Base-by-base conservation (phyloP, 208 protist genomes). In the Angomonas ambiguus region DNA sequence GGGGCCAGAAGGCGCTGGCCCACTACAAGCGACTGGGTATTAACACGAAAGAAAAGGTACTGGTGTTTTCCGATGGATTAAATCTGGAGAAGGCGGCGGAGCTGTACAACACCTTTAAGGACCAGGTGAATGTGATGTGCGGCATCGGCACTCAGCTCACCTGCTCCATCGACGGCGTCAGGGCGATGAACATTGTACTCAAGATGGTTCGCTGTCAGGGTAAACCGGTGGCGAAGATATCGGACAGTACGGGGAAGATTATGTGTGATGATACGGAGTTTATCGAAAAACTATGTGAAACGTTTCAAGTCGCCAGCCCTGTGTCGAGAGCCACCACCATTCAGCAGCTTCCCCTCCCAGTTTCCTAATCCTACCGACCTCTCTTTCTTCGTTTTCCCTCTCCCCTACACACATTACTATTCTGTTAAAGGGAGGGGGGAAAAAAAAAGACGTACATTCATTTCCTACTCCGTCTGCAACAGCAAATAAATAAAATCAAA, bases 201-300 rank as follows among this genome's bases (percentile, higher is more conserved):
- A 95, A 95, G 73, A 95, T 95, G 89, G 83, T 90, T 45, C 78
- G 82, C 51, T 95, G 86, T 74, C 82, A 95, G 69, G 86, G 86
- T 27, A 80, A 72, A 48, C 89, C 89, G 1, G 89, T 95, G 16
- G 89, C 89, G 45, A 95, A 95, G 76, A 64, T 95, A 41, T 95
- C 89, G 2, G 89, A 95, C 76, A 85, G 73, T 35, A 83, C 86
- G 4, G 89, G 79, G n/a, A 95, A 95, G 74, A 83, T 63, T 62
- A 87, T 85, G 62, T 88, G 77, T 59, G 68, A 76, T 13, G 89
- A 92, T 45, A 51, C 31, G 24, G 66, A 71, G 34, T 95, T 85
- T 57, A 67, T 92, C 13, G 62, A 80, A 48, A 67, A 84, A 67
- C 65, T 95, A 35, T 69, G 76, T 53, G 66, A 77, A 24, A 74